Evolutionary conservation across 2,329 filamentous ascomycete genomes (phyloP), one percentile per base, ranked within the genome.

Genomic region (Colletotrichum nymphaeae): DNA sequence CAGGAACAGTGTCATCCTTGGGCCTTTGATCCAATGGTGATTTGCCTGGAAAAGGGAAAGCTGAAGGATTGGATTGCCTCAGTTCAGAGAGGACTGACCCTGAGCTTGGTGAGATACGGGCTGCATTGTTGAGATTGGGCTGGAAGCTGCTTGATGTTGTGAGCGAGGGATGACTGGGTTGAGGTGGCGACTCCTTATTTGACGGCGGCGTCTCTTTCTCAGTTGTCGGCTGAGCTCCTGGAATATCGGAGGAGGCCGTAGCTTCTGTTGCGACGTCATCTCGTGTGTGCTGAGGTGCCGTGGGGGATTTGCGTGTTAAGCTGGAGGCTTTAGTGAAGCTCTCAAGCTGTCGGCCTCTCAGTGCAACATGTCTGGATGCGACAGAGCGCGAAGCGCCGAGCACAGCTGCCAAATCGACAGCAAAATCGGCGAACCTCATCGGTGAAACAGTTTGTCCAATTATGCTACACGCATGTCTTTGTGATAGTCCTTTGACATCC

Each of bases 331-430:
- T 83, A 76, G 81, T 81, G 78, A 88, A 89, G 56, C 82, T 83
- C 73, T 89, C 87, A 67, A 90, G 79, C 80, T 91, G 89, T 56
- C 86, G 84, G 69, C 85, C 80, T 75, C 90, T 86, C 65, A 93
- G 84, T 72, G 89, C 89, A 62, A 89, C 80, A 81, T 93, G 91
- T 80, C 89, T 91, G 62, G 87, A 83, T 62, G 92, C 93, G 74
- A 95, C 88, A 42, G 89, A 89, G 73, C 91, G 89, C 63, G 93
- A 92, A 80, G 91, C 93, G 85, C 88, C 91, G 81, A 93, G 87
- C 76, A 95, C 86, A 74, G 92, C 90, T 76, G 92, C 90, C 78
- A 93, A 85, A 84, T 95, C 94, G 80, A 95, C 86, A 75, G 87
- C 84, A 79, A 88, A 90, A 84, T 89, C 92, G 84, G 88, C 89